A percentile compares a stretch with the other conserved stretches of the same genome.
Evolutionary conservation across 345 rosid species (phyloP).

Genomic region (Gossypioides kirkii): DNA sequence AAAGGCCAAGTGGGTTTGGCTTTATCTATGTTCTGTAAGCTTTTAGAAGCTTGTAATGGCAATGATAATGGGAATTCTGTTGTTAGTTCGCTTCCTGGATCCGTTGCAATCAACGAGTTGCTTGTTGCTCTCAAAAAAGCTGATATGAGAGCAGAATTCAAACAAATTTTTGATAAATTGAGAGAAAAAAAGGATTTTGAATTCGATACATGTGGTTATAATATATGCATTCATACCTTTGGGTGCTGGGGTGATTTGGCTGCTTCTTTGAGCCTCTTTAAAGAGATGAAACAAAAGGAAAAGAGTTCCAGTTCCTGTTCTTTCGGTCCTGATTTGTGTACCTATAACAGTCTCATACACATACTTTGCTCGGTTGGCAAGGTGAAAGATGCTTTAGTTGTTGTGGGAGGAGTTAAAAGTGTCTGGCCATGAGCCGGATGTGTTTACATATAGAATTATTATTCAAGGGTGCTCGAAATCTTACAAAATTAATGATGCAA

Average conservation of each 20-base stretch:
- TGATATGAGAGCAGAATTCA: slow-evolving; percentile 56
- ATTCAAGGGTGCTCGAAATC: slow-evolving; percentile 79
- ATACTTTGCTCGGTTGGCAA: slow-evolving; percentile 68
- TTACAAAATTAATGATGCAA: slow-evolving; percentile 62
- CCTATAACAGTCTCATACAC: slow-evolving; percentile 80
- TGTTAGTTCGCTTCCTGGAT: slow-evolving; percentile 42
- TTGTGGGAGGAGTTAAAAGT: slow-evolving; percentile 72
- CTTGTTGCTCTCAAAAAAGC: slow-evolving; percentile 60
- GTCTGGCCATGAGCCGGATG: slow-evolving; percentile 86
- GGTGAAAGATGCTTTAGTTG: slow-evolving; percentile 64
- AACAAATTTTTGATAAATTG: slow-evolving; percentile 37
- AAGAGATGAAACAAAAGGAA: slow-evolving; percentile 68
- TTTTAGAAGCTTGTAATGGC: slow-evolving; percentile 37
- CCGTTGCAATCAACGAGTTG: slow-evolving; percentile 55
- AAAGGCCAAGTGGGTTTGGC: slow-evolving; percentile 58
- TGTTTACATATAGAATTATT: slow-evolving; percentile 57
- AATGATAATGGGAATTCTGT: slow-evolving; percentile 10
- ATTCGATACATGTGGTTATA: slow-evolving; percentile 66
- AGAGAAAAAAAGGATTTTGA: slow-evolving; percentile 41
- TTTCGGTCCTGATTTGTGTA: slow-evolving; percentile 35
- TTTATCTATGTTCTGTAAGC: slow-evolving; percentile 61
- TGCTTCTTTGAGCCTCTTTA: slow-evolving; percentile 57
- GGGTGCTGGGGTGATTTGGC: slow-evolving; percentile 82
- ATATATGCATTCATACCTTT: slow-evolving; percentile 77
- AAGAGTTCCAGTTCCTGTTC: slow-evolving; percentile 29